Evolutionary conservation across 2,329 filamentous ascomycete species (phyloP).

Genomic region (Talaromyces sp.): DNA sequence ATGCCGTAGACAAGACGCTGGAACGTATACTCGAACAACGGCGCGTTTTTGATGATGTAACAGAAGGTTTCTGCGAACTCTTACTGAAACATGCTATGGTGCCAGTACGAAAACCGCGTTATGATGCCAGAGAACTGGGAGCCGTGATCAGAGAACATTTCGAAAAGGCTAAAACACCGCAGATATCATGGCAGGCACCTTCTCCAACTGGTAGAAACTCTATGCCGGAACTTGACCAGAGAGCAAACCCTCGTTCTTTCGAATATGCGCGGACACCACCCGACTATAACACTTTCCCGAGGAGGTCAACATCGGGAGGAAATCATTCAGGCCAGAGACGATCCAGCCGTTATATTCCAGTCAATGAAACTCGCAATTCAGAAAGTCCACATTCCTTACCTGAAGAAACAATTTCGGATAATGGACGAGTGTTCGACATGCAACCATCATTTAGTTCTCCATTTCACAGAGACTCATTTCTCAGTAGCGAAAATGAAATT

Average conservation of each 20-base stretch:
- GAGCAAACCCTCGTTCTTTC: background rate
- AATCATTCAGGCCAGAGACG: background rate
- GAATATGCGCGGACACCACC: background rate
- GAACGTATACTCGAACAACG: background rate
- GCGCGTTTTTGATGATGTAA: background rate
- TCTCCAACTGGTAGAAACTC: background rate
- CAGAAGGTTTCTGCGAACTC: background rate
- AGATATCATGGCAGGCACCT: background rate
- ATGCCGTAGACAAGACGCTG: background rate
- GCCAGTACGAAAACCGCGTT: background rate
- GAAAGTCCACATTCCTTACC: background rate
- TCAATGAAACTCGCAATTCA: background rate
- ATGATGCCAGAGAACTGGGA: background rate
- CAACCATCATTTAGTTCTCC: background rate
- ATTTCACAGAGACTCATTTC: background rate
- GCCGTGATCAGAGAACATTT: background rate
- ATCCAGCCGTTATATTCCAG: background rate
- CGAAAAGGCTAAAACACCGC: background rate
- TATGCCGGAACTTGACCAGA: background rate
- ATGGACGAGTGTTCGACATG: background rate
- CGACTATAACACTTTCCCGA: background rate
- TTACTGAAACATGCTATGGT: background rate
- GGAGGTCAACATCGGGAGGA: background rate
- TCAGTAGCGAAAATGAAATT: background rate
- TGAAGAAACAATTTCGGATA: background rate